Evolutionary conservation across 1,284 basidiomycete species (phyloP), one percentile per base, ranked within the genome.

Genomic region (Xerocomus amazonicus): DNA sequence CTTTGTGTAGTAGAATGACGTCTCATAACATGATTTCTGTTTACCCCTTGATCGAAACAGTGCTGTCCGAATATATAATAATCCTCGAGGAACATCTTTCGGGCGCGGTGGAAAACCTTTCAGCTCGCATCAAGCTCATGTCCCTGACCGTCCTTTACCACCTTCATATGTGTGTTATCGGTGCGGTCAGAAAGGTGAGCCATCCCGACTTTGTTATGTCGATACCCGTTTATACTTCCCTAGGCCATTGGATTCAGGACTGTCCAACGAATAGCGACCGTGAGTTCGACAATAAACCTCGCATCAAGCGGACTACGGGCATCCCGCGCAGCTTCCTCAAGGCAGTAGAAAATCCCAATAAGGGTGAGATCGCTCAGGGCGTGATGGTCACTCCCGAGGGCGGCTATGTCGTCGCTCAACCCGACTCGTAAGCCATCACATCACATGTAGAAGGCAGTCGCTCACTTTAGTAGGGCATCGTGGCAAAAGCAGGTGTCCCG

Each of bases 181-280:
- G 35, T 99, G 97, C 71, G 95, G 95, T 37, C 90, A 97, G 71
- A 97, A 97, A 82, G 94, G 92, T 93, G 62, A 52, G 84, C 62
- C 44, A 45, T 33, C 33, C 27, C 17, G 40, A 14, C 44, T 47
- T 43, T n/a, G 27, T 45, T 12, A 29, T n/a, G 16, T 44, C n/a
- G 3, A 16, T 28, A 16, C 17, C 37, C 28, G 17, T 42, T 54
- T 28, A 55, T 49, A 32, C 44, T 51, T 32, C 43, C 45, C 2
- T 69, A 95, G 92, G 94, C 28, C 97, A 99, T 65, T 99, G 97
- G 97, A 99, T 99, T 58, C 96, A 99, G 68, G 92, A 97, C 58
- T 99, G 97, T 66, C 97, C 97, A 0, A 97, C 93, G 4, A 98
- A 98, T 67, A 93, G 91, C 59, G 92, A 99, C 67, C 87, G 91